Evolutionary conservation across 257 asterid species (phyloP), one percentile per base, ranked within the genome.

Genomic region (Scutellaria baicalensis): DNA sequence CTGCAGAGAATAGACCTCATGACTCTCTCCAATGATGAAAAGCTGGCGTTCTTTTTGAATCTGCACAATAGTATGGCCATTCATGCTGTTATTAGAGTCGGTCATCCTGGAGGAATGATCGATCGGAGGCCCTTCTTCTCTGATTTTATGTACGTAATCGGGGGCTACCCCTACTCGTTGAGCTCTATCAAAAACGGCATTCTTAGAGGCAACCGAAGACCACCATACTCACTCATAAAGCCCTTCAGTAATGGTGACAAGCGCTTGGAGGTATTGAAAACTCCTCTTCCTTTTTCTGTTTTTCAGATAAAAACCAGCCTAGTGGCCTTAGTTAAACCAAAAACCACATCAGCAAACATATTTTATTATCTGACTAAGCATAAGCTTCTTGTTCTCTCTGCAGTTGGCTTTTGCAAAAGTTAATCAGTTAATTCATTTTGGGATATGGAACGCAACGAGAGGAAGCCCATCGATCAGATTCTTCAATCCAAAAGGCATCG

Each of bases 31-130:
- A 80, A 71, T 14, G 83, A 86, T 20, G 96, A 91, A 78, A 91
- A 79, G 84, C 68, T 93, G 76, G 89, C 91, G 14, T 93, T 93
- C 84, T 93, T 93, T 78, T 68, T 93, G 70, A 93, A 93, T 75
- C 81, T 93, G 73, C 90, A 93, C 84, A 93, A 91, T 64, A 89
- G 89, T 49, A 93, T 91, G 96, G 94, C 89, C 6, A 86, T 93
- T 68, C 99, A 93, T 67, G 96, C 93, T 7, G 99, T 86, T 17
- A 85, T 91, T 40, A 81, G 96, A 73, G 54, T 93, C 9, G 97
- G 99, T 48, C 85, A 78, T 68, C 99, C 99, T 0, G 99, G 97
- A 52, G 92, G 83, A 42, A 79, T 87, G 91, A 85, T 90, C 7
- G 96, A 90, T n/a, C 69, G 92, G 70, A 85, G 93, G 80, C 45